phyloP scores from a whole-genome alignment of 345 rosid species.

The Fremontodendron californicum region DNA sequence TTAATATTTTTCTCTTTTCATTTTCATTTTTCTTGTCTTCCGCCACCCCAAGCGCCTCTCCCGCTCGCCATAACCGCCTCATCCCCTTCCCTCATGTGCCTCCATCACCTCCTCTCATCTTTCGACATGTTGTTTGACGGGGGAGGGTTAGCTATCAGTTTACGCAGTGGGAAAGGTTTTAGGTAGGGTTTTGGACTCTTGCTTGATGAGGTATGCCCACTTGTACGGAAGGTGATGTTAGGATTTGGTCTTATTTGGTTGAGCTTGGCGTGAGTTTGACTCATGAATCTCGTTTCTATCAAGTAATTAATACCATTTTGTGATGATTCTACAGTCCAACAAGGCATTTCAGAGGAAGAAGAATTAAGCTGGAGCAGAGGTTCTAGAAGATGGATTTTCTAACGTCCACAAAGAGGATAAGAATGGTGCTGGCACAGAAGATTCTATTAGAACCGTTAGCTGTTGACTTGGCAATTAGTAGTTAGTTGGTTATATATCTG shows the following conservation, averaged over 20 bases:
- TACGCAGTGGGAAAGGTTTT: conserved; percentile 53
- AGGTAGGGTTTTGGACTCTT: conserved; percentile 69
- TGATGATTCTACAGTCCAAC: too few species aligned
- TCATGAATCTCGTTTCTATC: conserved; percentile 89
- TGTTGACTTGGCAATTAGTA: too few species aligned
- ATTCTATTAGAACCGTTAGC: too few species aligned
- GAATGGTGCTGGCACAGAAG: too few species aligned
- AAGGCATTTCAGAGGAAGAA: too few species aligned
- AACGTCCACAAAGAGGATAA: too few species aligned
- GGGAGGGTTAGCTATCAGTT: conserved; percentile 78
- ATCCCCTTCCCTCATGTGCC: conserved; percentile 29
- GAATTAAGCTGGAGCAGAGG: too few species aligned
- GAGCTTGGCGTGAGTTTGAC: conserved; percentile 80
- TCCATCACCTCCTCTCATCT: conserved; percentile 71
- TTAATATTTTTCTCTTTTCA: conserved; percentile 34
- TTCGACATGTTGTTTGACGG: conserved; percentile 95
- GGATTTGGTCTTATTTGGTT: conserved; percentile 79
- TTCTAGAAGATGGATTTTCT: too few species aligned
- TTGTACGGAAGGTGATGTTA: conserved; percentile 78
- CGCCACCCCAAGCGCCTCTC: conserved; percentile 25
- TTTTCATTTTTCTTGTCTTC: conserved; percentile 42
- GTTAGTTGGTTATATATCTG: too few species aligned
- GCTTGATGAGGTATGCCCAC: conserved; percentile 68
- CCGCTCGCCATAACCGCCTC: conserved; percentile 18
- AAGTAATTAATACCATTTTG: conserved; percentile 57